Percentiles rank a stretch among this genome's conserved stretches.
Conservation (phyloP, 179 eudicot species). For the Corrigiola litoralis region DNA sequence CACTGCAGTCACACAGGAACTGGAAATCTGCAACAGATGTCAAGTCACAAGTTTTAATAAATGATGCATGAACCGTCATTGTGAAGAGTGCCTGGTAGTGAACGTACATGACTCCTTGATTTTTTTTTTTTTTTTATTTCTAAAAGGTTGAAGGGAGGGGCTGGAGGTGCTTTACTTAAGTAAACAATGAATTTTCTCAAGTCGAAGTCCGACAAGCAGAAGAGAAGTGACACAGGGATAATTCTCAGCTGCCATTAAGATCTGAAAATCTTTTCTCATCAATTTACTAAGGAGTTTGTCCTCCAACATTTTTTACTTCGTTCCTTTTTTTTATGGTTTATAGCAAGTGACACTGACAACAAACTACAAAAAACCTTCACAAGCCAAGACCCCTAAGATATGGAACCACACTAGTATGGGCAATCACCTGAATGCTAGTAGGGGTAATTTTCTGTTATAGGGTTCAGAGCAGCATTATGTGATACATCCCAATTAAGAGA, state of each 20-base stretch:
- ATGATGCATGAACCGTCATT: not conserved
- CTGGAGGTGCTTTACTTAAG: too few species aligned
- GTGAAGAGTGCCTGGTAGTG: too few species aligned
- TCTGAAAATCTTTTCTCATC: not conserved
- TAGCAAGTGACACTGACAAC: too few species aligned
- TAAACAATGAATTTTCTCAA: not conserved
- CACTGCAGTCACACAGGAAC: slow-evolving; percentile 83
- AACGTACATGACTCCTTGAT: not conserved
- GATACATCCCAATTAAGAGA: not conserved
- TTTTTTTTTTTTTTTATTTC: too few species aligned
- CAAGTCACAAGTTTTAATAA: not conserved
- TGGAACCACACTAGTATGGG: too few species aligned
- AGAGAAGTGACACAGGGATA: not conserved
- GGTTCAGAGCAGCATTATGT: too few species aligned
- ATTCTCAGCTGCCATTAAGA: not conserved
- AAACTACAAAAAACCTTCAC: too few species aligned
- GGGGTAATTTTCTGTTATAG: too few species aligned
- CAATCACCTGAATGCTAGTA: too few species aligned
- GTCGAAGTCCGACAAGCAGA: not conserved
- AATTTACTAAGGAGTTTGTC: not conserved
- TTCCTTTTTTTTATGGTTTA: too few species aligned
- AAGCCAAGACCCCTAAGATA: too few species aligned
- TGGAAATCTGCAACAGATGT: slow-evolving; percentile 56
- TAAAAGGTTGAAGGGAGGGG: too few species aligned
- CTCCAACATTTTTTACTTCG: not conserved